These are phyloP conservation scores for Xylaria sp. DNA, from an alignment of 2,329 filamentous ascomycete species.

Conservation along the genomic window DNA sequence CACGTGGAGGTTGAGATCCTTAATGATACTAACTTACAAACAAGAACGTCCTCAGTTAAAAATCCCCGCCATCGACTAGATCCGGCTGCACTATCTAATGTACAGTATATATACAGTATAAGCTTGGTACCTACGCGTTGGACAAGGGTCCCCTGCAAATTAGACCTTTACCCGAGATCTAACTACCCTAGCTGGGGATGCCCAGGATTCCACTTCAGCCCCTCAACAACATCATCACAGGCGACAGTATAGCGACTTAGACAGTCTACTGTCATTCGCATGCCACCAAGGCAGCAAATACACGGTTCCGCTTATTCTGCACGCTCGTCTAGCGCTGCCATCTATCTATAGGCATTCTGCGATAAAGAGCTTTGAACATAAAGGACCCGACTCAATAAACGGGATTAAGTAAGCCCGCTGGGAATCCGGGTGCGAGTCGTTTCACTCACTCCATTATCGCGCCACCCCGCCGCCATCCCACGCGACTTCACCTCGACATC, in stretches of 20 bases:
- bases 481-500: conserved; percentile 3
- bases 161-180: conserved; percentile 12
- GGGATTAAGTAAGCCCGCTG: not conserved
- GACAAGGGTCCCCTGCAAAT: conserved; percentile 16
- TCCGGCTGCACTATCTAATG: not conserved
- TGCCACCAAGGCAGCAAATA: not conserved
- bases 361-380: not conserved
- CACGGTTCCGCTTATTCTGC: not conserved
- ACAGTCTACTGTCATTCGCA: not conserved
- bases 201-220: conserved; percentile 18
- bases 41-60: not conserved
- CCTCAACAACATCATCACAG: conserved; percentile 23
- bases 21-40: no score
- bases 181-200: not conserved
- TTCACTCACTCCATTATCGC: not conserved
- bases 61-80: not conserved
- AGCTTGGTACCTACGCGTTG: not conserved
- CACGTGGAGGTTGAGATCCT: not conserved
- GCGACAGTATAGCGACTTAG: not conserved
- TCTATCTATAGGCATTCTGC: no score
- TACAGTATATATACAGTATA: not conserved
- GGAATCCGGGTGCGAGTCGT: not conserved
- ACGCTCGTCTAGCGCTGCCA: not conserved
- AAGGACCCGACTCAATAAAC: not conserved
- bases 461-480: not conserved